Evolutionary conservation across 257 asterid species (phyloP), one percentile per base, ranked within the genome.

Genomic region (Jaltomata sinuosa): DNA sequence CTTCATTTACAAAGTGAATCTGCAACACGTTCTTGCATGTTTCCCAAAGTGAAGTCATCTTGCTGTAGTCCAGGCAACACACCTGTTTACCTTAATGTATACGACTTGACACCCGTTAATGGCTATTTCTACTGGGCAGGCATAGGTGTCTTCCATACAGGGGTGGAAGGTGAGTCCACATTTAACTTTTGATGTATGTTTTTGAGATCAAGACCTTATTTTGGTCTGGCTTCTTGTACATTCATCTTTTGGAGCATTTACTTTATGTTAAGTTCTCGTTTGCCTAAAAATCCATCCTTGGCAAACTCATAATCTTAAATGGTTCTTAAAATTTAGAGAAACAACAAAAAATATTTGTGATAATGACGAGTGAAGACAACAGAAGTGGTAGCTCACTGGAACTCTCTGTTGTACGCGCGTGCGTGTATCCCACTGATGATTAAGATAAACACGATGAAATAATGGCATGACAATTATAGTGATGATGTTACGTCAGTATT

Each of bases 121-220:
- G 96, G 94, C 85, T 95, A 92, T 71, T 76, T 94, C 84, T 94
- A 90, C 84, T 95, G 99, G 99, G 97, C 97, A 82, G 99, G 99
- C 59, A 78, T 95, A 79, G 98, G 99, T 10, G 89, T 91, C 85
- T 95, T 94, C 87, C 99, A 95, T 90, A 91, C 98, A 19, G 99
- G 97, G n/a, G 89, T 95, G 15, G 94, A 95, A 92, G 99, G 99
- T 95, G 85, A 57, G 88, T 79, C 11, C 31, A 32, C 54, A 11
- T 45, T 53, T 81, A 64, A 19, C 25, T 59, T 55, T 64, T 87
- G 32, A 64, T 82, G 57, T 47, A 80, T 77, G 14, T 57, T 81
- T 72, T 55, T 81, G 32, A 25, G 42, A 49, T 77, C 82, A 77
- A 77, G 9, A 27, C 62, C 62, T 16, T 49, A 49, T 71, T n/a